Evolutionary conservation across 495 filamentous ascomycete genomes (phyloP).

Genomic region (Hypomontagnella monticulosa): DNA sequence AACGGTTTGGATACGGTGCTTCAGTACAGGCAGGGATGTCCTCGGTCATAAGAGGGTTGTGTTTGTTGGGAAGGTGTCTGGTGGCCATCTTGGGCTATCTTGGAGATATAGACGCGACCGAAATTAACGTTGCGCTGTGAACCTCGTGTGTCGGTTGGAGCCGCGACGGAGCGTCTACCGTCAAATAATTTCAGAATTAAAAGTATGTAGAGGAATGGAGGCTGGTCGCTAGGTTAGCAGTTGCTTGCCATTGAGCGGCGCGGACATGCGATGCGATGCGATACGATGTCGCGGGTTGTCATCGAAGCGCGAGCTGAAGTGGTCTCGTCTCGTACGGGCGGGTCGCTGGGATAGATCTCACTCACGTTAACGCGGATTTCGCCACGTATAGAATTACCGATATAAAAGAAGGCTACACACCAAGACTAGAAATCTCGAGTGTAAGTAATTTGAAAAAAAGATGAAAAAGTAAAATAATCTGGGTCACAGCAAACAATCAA

Average conservation of each 20-base stretch:
- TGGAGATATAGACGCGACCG: conserved; percentile 40
- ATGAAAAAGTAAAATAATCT: conserved; percentile 20
- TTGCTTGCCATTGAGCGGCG: conserved; percentile 39
- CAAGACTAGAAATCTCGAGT: conserved; percentile 4
- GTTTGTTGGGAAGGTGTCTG: conserved; percentile 71
- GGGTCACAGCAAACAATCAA: conserved; percentile 20
- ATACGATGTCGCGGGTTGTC: conserved; percentile 34
- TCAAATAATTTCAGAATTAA: conserved; percentile 22
- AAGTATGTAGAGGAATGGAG: conserved; percentile 25
- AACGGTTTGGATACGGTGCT: background rate
- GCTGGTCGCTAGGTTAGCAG: conserved; percentile 46
- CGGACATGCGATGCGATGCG: conserved; percentile 34
- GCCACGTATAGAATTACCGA: conserved; percentile 16
- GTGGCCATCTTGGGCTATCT: conserved; percentile 62
- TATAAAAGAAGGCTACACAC: conserved; percentile 9
- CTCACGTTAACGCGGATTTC: conserved; percentile 43
- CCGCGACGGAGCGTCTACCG: conserved; percentile 8
- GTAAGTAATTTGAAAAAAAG: conserved; percentile 18
- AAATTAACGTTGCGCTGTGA: conserved; percentile 17
- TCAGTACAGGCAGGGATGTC: conserved; percentile 71
- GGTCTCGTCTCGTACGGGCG: conserved; percentile 32
- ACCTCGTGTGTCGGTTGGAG: conserved; percentile 11
- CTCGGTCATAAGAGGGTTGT: conserved; percentile 80
- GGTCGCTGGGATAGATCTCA: conserved; percentile 45
- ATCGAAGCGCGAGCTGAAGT: conserved; percentile 35